Base-by-base conservation (phyloP, 2,329 filamentous ascomycete species). In the Aspergillus sp. region DNA sequence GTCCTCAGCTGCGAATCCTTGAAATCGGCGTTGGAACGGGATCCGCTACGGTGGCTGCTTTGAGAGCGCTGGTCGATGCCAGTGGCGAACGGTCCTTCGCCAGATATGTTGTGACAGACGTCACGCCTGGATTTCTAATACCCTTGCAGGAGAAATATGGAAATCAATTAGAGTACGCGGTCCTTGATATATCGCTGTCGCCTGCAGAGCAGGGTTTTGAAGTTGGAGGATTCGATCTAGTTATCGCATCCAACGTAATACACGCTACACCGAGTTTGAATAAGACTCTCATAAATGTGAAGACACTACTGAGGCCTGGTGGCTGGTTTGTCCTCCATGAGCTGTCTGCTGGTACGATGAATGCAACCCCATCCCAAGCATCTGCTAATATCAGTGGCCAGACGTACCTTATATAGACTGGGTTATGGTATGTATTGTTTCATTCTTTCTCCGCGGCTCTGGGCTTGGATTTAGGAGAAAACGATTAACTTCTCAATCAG, bases 301-400 rank as follows among this genome's bases (percentile, higher is more conserved):
- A 64, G 2, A 62, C 61, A 2, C 61, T 77, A 12, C 65, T 76
- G 2, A 62, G 64, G 28, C 78, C 81, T 0, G 79, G 77, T 2
- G 82, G 82, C 0, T 76, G 79, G 41, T 66, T 85, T 0, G 21
- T 84, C 1, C 50, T 83, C 0, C 58, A 79, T 5, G 82, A 85
- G 59, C 63, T 78, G 1, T 72, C 69, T 4, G 54, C 60, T 4
- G 54, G 39, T 13, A 61, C 48, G 30, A 25, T 30, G 9, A 50
- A 19, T 10, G 10, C 25, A 12, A 3, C 3, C 25, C 15, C 0
- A 4, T 30, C 17, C 0, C 17, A 19, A 7, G 15, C 28, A 8
- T 4, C 3, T 50, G 47, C 47, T 50, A 10, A 50, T 8, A 5
- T 17, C 7, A 19, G n/a, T 45, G 15, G 4, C n/a, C 25, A 50